These are phyloP conservation scores for Dentiscutata heterogama DNA, from an alignment of 371 early-diverging fungal species.

Conservation along the genomic window DNA sequence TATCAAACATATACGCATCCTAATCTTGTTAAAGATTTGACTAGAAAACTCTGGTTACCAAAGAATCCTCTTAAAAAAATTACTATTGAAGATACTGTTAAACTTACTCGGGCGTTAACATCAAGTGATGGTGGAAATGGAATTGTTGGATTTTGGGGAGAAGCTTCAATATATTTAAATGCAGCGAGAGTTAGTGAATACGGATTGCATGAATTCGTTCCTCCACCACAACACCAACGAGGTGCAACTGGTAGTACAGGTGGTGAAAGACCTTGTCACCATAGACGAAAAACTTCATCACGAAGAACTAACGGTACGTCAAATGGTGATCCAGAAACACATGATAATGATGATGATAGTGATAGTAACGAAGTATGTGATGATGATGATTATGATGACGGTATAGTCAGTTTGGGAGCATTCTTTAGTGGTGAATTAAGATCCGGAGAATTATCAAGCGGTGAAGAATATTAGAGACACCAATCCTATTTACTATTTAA, in stretches of 20 bases:
- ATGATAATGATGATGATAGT: background rate
- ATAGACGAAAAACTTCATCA: background rate
- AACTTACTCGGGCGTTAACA: slow-evolving; percentile 40
- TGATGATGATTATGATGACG: slow-evolving; percentile 25
- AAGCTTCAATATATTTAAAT: slow-evolving; percentile 5
- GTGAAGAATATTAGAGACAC: slow-evolving; percentile 32
- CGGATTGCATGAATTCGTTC: slow-evolving; percentile 3
- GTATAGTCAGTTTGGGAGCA: background rate
- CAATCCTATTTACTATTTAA: too few relatives aligned
- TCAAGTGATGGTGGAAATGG: slow-evolving; percentile 34
- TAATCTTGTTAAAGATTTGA: slow-evolving; percentile 53
- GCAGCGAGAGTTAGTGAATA: slow-evolving; percentile 32
- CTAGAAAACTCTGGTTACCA: slow-evolving; percentile 57
- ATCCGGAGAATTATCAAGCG: slow-evolving; percentile 39
- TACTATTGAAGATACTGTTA: slow-evolving; percentile 33
- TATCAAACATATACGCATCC: slow-evolving; percentile 57
- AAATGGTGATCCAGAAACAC: background rate
- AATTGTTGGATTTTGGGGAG: slow-evolving; percentile 43
- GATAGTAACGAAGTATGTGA: background rate
- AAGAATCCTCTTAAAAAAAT: slow-evolving; percentile 50
- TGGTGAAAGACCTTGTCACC: background rate
- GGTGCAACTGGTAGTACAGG: background rate
- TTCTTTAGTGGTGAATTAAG: slow-evolving; percentile 11
- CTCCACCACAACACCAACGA: background rate
- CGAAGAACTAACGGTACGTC: background rate